Base-by-base conservation (phyloP, 345 rosid genomes). In the Draba incana region DNA sequence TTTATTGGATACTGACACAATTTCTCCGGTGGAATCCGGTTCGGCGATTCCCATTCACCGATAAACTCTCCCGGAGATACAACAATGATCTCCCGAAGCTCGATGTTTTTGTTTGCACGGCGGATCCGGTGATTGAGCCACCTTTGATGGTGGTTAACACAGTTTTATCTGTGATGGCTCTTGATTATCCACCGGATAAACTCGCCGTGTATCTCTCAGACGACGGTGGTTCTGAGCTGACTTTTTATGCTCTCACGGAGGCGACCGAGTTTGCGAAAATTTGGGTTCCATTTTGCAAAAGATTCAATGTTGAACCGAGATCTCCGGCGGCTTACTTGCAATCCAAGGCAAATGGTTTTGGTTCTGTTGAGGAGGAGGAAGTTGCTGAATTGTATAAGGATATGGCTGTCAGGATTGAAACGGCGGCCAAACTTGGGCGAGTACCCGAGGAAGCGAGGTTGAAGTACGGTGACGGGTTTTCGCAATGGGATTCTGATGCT, bases 71-170 rank as follows among this genome's bases (percentile, higher is more conserved):
- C 0, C 72, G 31, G 38, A 84, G 85, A 75, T 85, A 57, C 42
- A 56, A 62, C 0, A 27, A 74, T 11, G 72, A 77, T 11, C 70
- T 85, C 3, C 96, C 96, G 0, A 78, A 52, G 38, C 75, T 91
- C 4, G 97, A 91, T 74, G 54, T 88, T 4, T 88, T 91, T 33
- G 84, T 86, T 6, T 85, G 91, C 88, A 88, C 91, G 13, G 92
- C 91, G 8, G 79, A 75, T 69, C 91, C 90, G 0, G 74, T 20
- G 13, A 72, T 84, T n/a, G 97, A 91, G 82, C 97, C 92, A 51
- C 92, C 96, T 20, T 13, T 62, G 42, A 27, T 91, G 88, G 96
- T 84, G 75, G 69, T 85, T 0, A 88, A 83, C 83, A 91, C 91
- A 0, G 75, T 86, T 9, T 67, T 88, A 67, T 88, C 97, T 4